Evolutionary conservation across 345 rosid genomes (phyloP).

Genomic region (Salix koriyanagi): DNA sequence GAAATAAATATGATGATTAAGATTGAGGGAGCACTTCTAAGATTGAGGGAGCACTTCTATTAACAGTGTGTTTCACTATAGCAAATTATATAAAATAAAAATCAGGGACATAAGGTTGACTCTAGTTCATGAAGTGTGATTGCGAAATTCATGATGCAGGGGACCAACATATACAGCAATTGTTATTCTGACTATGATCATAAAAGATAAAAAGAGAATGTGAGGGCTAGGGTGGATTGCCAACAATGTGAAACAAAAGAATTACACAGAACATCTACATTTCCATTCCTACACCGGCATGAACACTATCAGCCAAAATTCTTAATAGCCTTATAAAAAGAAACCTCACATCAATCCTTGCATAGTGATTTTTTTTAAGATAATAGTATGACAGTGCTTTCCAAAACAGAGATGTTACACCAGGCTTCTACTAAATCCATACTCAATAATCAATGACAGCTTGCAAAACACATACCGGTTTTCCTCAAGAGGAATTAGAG

Average conservation of each 20-base stretch:
- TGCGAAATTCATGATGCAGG: not conserved
- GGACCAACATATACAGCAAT: not conserved
- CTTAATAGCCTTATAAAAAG: not conserved
- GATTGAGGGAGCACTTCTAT: not conserved
- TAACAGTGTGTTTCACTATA: not conserved
- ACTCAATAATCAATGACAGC: slow-evolving; percentile 7
- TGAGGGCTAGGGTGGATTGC: not conserved
- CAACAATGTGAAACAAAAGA: not conserved
- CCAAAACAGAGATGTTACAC: not conserved
- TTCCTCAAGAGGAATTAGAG: slow-evolving; percentile 85
- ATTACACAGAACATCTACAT: not conserved
- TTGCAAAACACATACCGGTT: slow-evolving; percentile 53
- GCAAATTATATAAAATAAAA: not conserved
- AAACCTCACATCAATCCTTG: not conserved
- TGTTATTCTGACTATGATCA: not conserved
- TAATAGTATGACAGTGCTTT: not conserved
- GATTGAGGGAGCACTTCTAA: not conserved
- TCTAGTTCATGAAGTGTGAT: not conserved
- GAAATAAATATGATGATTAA: slow-evolving; percentile 16
- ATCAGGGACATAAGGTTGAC: not conserved
- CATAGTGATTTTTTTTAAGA: not conserved
- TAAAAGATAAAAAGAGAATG: not conserved
- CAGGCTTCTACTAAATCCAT: not conserved
- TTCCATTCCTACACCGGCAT: not conserved
- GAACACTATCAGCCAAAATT: not conserved